A percentile compares a stretch with the other conserved stretches of the same genome.
Evolutionary conservation across 2,329 filamentous ascomycete species (phyloP).

Genomic region (Penicillium sumatraense): DNA sequence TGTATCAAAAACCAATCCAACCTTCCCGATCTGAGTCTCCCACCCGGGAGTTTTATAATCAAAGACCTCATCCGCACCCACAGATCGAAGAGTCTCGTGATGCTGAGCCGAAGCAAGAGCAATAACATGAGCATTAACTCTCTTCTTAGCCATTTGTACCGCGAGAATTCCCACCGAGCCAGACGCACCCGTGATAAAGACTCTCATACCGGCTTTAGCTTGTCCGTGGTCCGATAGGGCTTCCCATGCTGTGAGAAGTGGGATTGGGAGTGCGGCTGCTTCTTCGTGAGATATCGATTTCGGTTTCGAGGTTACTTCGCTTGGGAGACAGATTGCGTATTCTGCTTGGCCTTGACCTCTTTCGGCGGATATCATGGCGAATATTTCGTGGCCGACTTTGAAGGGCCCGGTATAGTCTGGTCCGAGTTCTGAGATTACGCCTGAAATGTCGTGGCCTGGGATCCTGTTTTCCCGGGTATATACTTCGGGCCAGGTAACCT

Average conservation of each 20-base stretch:
- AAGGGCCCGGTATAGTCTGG: conserved; percentile 7
- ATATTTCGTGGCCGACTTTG: conserved; percentile 4
- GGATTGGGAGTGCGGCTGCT: conserved; percentile 7
- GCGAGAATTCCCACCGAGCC: conserved; percentile 7
- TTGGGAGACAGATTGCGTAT: neutral
- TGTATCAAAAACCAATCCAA: conserved; percentile 38
- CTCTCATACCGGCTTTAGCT: neutral
- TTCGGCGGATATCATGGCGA: neutral
- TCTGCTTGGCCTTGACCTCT: conserved; percentile 9
- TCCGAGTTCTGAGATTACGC: conserved; percentile 4
- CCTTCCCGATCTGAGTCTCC: neutral
- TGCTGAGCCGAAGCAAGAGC: conserved; percentile 6
- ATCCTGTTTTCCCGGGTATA: conserved; percentile 6
- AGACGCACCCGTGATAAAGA: conserved; percentile 8
- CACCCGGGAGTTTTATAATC: conserved; percentile 1
- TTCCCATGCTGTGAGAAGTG: conserved; percentile 7
- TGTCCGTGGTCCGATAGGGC: conserved; percentile 1
- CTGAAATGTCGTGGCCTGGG: conserved; percentile 14
- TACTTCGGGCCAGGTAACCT: conserved; percentile 11
- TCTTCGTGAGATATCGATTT: conserved; percentile 3
- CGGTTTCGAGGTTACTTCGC: conserved; percentile 5
- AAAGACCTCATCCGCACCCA: conserved; percentile 4
- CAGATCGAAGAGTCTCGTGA: neutral
- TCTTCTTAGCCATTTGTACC: conserved; percentile 1
- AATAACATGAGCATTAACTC: neutral